Evolutionary conservation across 768 basidiomycete genomes (phyloP), one percentile per base, ranked within the genome.

Genomic region (Leccinum uliginosum): DNA sequence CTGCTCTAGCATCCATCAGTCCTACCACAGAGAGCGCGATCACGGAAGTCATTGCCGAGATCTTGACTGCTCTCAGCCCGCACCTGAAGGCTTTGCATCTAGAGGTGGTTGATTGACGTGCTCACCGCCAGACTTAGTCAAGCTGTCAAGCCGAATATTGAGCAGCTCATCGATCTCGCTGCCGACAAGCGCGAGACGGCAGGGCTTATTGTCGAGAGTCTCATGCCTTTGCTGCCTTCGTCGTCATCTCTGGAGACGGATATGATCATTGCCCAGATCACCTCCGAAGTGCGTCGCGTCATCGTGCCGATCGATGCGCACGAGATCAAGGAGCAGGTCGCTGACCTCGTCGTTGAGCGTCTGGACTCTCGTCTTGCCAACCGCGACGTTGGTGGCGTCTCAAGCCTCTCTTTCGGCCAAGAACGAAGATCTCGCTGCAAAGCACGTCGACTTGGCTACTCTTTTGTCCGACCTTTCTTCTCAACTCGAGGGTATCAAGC

Each of bases 181-280:
- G 91, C 89, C 0, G 91, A 93, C 68, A 93, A 93, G 69, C 81
- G 89, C 34, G 91, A 93, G 71, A 93, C 91, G 4, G 91, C 91
- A 4, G 78, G 81, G 7, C 80, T 93, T 43, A 93, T 93, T 57
- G 82, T 91, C 26, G 82, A 92, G 51, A 76, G 81, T 21, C 80
- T 93, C 38, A 56, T 84, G 6, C 91, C 91, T 10, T 67, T 89
- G 54, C 65, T 93, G 17, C 84, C 84, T 10, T 59, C 73, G 57
- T 59, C 76, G 55, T 50, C 70, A 6, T 65, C 77, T 26, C 43
- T 78, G 32, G 85, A 92, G 63, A 77, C 78, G 1, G 79, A 83
- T 49, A 75, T 77, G 3, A 71, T 92, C 50, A 78, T 82, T 8
- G 67, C 77, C 26, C 77, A 88, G 59, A 74, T 93, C 51, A 82